These are phyloP conservation scores for Isatis tinctoria DNA, from an alignment of 345 rosid genomes.

Conservation along the genomic window DNA sequence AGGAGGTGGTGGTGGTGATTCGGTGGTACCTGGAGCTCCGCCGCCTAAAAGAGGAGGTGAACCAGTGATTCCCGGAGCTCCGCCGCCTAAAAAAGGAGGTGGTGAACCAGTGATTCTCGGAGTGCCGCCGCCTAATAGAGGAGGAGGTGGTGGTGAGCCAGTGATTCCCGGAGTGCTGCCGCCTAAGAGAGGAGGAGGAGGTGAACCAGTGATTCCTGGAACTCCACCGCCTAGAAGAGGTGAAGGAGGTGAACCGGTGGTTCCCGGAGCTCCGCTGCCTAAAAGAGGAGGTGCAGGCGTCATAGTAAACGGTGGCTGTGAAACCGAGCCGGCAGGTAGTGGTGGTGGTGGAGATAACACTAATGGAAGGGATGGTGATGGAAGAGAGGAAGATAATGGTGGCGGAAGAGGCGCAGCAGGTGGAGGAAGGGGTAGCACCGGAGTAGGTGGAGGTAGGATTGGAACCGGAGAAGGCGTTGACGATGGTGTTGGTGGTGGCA, in stretches of 20 bases:
- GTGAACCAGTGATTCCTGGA: not conserved
- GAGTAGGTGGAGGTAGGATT: conserved; percentile 18
- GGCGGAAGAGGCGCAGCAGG: conserved; percentile 24
- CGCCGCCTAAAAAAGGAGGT: not conserved
- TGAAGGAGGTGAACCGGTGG: not conserved
- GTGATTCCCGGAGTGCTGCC: not conserved
- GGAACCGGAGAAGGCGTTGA: conserved; percentile 12
- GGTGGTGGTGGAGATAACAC: conserved; percentile 28
- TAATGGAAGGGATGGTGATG: conserved; percentile 24
- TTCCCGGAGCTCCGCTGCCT: not conserved
- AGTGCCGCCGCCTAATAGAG: not conserved
- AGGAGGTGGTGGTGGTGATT: not conserved
- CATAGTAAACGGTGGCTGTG: conserved; percentile 18
- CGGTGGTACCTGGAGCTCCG: not conserved
- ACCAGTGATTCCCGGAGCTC: not conserved
- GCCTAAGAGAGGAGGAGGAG: not conserved
- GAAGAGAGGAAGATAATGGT: conserved; percentile 26
- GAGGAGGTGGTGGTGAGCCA: not conserved
- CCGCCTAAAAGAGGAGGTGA: not conserved
- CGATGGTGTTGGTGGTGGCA: conserved; percentile 21
- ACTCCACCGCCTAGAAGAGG: not conserved
- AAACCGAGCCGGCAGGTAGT: conserved; percentile 3
- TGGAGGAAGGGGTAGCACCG: conserved; percentile 19
- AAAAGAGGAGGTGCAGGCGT: not conserved
- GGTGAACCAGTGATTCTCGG: not conserved